Evolutionary conservation across 2,329 filamentous ascomycete genomes (phyloP).

Genomic region (Colletotrichum sp.): DNA sequence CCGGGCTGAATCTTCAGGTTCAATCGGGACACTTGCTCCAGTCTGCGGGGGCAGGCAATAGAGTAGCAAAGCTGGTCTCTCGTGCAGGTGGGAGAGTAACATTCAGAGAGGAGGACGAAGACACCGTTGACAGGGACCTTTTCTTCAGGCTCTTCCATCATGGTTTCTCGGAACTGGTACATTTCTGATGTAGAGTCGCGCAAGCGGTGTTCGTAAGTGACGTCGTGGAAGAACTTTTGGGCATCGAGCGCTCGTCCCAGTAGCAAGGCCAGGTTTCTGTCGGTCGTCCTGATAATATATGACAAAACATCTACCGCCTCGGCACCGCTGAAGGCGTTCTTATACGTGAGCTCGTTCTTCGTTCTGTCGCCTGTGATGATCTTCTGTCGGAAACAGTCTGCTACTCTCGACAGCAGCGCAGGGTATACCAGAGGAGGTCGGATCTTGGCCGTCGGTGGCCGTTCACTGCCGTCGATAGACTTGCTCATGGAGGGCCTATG

Average conservation of each 20-base stretch:
- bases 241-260: conserved; percentile 92
- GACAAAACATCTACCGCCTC: conserved; percentile 96
- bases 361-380: conserved; percentile 86
- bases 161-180: conserved; percentile 94
- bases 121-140: conserved; percentile 85
- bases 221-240: conserved; percentile 99
- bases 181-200: conserved; percentile 94
- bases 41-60: conserved; percentile 89
- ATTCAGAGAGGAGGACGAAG: conserved; percentile 94
- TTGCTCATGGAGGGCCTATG: conserved; percentile 64
- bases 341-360: conserved; percentile 97
- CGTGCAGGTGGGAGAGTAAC: conserved; percentile 97
- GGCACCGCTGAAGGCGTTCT: conserved; percentile 93
- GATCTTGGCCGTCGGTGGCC: conserved; percentile 65
- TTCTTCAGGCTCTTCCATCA: conserved; percentile 83
- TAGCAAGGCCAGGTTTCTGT: conserved; percentile 90
- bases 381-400: conserved; percentile 88
- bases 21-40: conserved; percentile 93
- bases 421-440: conserved; percentile 90
- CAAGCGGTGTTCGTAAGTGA: conserved; percentile 94
- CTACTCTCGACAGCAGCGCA: conserved; percentile 90
- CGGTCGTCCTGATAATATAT: conserved; percentile 96
- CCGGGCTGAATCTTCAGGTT: conserved; percentile 94
- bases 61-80: conserved; percentile 96
- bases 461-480: conserved; percentile 56